Conservation (phyloP, 163 green algal genomes). For the Scenedesmus sp. region DNA sequence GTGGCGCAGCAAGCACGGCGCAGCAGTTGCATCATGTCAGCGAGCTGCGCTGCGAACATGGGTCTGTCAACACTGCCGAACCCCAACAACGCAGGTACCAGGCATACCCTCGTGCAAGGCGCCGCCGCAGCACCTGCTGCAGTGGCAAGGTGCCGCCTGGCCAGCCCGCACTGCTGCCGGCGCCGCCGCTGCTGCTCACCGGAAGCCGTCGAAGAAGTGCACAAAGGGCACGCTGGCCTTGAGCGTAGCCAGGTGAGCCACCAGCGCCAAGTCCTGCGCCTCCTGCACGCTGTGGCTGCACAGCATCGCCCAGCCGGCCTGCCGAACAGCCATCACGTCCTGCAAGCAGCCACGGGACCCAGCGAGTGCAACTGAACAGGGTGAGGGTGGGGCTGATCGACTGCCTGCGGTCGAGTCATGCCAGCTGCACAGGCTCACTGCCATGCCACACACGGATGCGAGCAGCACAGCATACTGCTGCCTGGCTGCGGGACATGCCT, state of each 20-base stretch:
- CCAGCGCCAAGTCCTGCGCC: constrained; percentile 73
- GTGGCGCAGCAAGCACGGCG: neutral
- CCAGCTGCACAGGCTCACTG: neutral
- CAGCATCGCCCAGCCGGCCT: constrained; percentile 74
- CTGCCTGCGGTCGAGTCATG: neutral
- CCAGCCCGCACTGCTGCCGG: too few relatives aligned
- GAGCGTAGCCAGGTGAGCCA: constrained; percentile 73
- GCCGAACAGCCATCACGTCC: constrained; percentile 67
- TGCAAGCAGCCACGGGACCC: constrained; percentile 5
- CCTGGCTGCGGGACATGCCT: too few relatives aligned
- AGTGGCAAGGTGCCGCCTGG: too few relatives aligned
- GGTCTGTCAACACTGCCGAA: too few relatives aligned
- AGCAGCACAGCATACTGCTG: neutral
- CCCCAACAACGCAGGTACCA: too few relatives aligned
- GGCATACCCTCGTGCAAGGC: too few relatives aligned
- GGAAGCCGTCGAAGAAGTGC: constrained; percentile 80
- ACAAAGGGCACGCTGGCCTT: constrained; percentile 68
- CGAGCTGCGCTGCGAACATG: too few relatives aligned
- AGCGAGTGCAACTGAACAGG: neutral
- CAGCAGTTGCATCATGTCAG: too few relatives aligned
- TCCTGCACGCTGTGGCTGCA: constrained; percentile 76
- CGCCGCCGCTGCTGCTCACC: constrained; percentile 35
- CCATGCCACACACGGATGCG: neutral
- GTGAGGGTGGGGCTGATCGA: too few relatives aligned
- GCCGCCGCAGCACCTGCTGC: neutral